These are phyloP conservation scores for Trichoderma sp. DNA, from an alignment of 2,329 filamentous ascomycete genomes.

Conservation along the genomic window DNA sequence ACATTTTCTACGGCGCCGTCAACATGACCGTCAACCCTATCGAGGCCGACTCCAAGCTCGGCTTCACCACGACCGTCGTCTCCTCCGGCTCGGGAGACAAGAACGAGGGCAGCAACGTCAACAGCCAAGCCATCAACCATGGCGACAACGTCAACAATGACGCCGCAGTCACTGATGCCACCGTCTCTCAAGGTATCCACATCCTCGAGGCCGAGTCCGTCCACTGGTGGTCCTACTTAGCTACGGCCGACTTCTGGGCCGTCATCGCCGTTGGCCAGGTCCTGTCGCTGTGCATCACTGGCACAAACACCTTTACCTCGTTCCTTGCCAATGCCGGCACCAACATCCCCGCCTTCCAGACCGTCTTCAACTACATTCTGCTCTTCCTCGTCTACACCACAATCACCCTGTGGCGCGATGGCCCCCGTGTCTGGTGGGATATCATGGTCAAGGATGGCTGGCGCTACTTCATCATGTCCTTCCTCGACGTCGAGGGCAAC, in stretches of 20 bases:
- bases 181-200: slow-evolving; percentile 51
- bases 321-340: slow-evolving; percentile 66
- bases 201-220: slow-evolving; percentile 53
- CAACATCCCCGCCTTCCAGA: slow-evolving; percentile 92
- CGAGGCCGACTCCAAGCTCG: slow-evolving; percentile 23
- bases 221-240: slow-evolving; percentile 71
- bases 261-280: slow-evolving; percentile 79
- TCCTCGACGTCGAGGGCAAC: slow-evolving; percentile 94
- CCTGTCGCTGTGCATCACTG: slow-evolving; percentile 84
- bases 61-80: slow-evolving; percentile 22
- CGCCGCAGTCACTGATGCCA: slow-evolving; percentile 30
- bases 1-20: neutral
- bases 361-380: slow-evolving; percentile 89
- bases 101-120: neutral
- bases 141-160: slow-evolving; percentile 15
- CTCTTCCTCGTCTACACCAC: slow-evolving; percentile 79
- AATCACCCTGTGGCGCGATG: slow-evolving; percentile 76
- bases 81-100: slow-evolving; percentile 11
- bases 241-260: slow-evolving; percentile 83
- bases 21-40: neutral
- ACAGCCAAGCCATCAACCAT: neutral
- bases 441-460: slow-evolving; percentile 72
- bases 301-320: slow-evolving; percentile 84
- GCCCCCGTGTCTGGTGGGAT: slow-evolving; percentile 65
- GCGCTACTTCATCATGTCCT: slow-evolving; percentile 91